Conservation (phyloP, 192 early-diverging fungal species). For the Phlyctochytrium arcticum region DNA sequence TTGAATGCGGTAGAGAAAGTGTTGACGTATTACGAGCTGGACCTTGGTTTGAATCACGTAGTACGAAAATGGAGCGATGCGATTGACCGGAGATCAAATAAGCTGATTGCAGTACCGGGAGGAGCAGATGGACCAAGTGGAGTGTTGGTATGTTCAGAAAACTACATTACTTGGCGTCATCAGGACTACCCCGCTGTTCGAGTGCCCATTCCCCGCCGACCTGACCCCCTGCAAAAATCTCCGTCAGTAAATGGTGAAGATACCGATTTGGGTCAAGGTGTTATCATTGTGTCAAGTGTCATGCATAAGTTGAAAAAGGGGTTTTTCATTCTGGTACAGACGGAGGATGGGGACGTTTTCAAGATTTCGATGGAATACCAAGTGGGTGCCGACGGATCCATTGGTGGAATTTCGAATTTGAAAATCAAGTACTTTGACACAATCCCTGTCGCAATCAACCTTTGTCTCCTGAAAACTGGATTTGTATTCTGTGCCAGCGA, state of each 20-base stretch:
- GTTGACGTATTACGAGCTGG: slow-evolving; percentile 88
- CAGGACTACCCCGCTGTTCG: slow-evolving; percentile 57
- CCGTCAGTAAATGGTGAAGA: slow-evolving; percentile 29
- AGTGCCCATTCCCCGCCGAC: slow-evolving; percentile 79
- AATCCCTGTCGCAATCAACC: slow-evolving; percentile 69
- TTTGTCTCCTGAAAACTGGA: slow-evolving; percentile 88
- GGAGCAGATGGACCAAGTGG: slow-evolving; percentile 93
- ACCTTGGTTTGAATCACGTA: slow-evolving; percentile 98
- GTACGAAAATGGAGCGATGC: slow-evolving; percentile 91
- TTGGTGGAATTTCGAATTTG: slow-evolving; percentile 53
- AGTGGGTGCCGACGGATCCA: slow-evolving; percentile 48
- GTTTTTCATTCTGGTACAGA: slow-evolving; percentile 90
- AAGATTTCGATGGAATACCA: slow-evolving; percentile 85
- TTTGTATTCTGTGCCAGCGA: slow-evolving; percentile 90
- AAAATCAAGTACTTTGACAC: slow-evolving; percentile 95
- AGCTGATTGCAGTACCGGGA: slow-evolving; percentile 83
- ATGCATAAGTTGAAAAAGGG: slow-evolving; percentile 87
- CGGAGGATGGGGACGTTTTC: slow-evolving; percentile 90
- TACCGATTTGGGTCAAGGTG: slow-evolving; percentile 52
- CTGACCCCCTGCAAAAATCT: slow-evolving; percentile 52
- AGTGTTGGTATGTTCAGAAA: slow-evolving; percentile 92
- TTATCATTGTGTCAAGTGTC: slow-evolving; percentile 77
- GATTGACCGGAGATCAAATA: slow-evolving; percentile 69
- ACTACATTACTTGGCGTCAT: slow-evolving; percentile 83
- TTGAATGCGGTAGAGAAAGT: slow-evolving; percentile 71